Base-by-base conservation (phyloP, 2,329 filamentous ascomycete species). In the Plenodomus biglobosus region DNA sequence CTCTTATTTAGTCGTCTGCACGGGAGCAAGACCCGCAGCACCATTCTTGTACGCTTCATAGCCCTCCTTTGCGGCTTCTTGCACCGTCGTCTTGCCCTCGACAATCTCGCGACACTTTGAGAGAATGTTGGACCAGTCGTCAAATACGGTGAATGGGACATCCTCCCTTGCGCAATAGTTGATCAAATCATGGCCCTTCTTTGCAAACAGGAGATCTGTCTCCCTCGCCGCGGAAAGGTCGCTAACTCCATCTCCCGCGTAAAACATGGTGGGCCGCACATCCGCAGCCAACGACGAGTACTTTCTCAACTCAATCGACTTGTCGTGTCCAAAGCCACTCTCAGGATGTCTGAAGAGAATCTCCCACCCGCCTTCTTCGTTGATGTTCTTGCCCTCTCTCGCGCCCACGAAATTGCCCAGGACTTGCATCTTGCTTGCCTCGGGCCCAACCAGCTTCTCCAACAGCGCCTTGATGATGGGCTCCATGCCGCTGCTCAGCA, bases 251-350 rank as follows among this genome's bases (percentile, higher is more conserved):
- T 59, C 56, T 4, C 94, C 94, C 24, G 94, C 92, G 66, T 99
- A 99, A 72, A 97, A 90, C 75, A 97, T 83, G 34, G 84, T 85
- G 2, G 94, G 94, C 36, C 91, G 81, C 64, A 87, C 74, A 24
- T 78, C 71, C 13, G 78, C 78, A 0, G 89, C 85, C 37, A 95
- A 78, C 20, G 84, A 79, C 2, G 87, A 86, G 74, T 97, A 97
- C 42, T 90, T 90, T 57, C 89, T 85, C 64, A 99, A 90, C 69
- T 94, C 90, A 44, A 92, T 78, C 20, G 87, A 92, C 82, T 99
- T 99, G 80, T 99, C 92, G 70, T 99, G 94, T n/a, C 94, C 94
- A 64, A 95, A 95, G 49, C 85, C 81, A 67, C 87, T 90, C 52
- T 92, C 90, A 0, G 66, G 66, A 69, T 99, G 92, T 66, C 90